These are phyloP conservation scores for Termitomyces sp. DNA, from an alignment of 768 basidiomycete genomes.

Conservation along the genomic window DNA sequence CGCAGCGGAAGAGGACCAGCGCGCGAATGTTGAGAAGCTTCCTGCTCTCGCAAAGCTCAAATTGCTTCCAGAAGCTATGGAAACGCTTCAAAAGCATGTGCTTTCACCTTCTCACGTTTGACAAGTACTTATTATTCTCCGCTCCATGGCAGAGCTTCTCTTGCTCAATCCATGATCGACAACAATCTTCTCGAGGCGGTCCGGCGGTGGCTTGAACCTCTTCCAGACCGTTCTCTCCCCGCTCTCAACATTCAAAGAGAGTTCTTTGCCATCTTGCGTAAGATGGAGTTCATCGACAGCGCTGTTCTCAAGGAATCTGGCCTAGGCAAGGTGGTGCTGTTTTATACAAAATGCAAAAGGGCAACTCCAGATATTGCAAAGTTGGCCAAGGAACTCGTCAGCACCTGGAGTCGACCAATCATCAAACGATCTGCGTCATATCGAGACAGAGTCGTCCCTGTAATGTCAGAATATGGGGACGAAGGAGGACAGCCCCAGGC, in stretches of 20 bases:
- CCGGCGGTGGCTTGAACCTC: conserved; percentile 87
- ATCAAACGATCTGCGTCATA: conserved; percentile 85
- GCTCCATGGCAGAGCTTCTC: conserved; percentile 53
- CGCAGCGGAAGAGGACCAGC: conserved; percentile 81
- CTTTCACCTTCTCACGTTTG: background rate
- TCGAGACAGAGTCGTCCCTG: conserved; percentile 65
- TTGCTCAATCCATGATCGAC: conserved; percentile 91
- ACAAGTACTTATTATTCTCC: conserved; percentile 1
- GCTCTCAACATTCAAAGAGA: conserved; percentile 94
- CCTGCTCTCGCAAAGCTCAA: conserved; percentile 84
- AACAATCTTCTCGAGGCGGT: conserved; percentile 92
- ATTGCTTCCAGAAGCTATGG: conserved; percentile 86
- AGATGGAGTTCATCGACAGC: conserved; percentile 92
- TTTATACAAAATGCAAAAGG: conserved; percentile 94
- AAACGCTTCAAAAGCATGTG: conserved; percentile 85
- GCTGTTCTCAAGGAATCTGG: conserved; percentile 86
- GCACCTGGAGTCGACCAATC: conserved; percentile 84
- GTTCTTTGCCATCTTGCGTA: conserved; percentile 76
- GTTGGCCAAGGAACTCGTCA: conserved; percentile 79
- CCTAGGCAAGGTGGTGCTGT: conserved; percentile 84
- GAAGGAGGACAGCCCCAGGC: conserved; percentile 27
- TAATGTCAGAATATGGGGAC: conserved; percentile 36
- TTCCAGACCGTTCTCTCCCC: conserved; percentile 88
- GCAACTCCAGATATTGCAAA: conserved; percentile 79
- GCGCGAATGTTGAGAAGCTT: conserved; percentile 69